Base-by-base conservation (phyloP, 768 basidiomycete species). In the Roridomyces roridus region DNA sequence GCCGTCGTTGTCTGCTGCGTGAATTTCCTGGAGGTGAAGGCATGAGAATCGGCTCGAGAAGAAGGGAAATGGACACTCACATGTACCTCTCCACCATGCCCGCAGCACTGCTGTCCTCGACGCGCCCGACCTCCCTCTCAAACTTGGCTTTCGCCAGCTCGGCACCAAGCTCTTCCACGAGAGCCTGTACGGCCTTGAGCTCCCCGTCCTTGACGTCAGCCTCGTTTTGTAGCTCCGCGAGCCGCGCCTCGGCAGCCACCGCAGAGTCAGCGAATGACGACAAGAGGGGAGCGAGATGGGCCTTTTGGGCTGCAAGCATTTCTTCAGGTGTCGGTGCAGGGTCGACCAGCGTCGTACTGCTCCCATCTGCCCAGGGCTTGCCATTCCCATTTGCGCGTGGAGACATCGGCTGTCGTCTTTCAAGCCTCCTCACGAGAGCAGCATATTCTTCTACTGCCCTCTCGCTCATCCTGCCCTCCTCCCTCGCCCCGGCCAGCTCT, bases 61-160 rank as follows among this genome's bases (percentile, higher is more conserved):
- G 26, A 20, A 28, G 15, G 2, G 25, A 1, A 40, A 39, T 34
- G 25, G 15, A 44, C 55, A 76, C 86, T 51, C 62, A 92, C 92
- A 93, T 94, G 68, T 94, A 94, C 34, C 89, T 83, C 24, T 90
- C 84, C 25, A 94, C 92, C 84, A 93, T 89, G 65, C 86, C 89
- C 12, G 87, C 86, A 3, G 92, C 91, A 0, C 87, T 82, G n/a
- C 77, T 81, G 53, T 93, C 90, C 45, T 92, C 89, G 17, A 85
- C 68, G 60, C 77, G 73, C 43, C 83, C 74, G 62, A 74, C 77
- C 48, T 89, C 81, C 15, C 90, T 73, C 58, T 85, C 84, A 1
- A 77, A 71, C 39, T 77, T 77, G 4, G 76, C 70, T 26, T 74
- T 68, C 0, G 82, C 79, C 14, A 88, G 70, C 51, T 81, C 77